Evolutionary conservation across 441 rosid species (phyloP).

Genomic region (Populus hybrid): DNA sequence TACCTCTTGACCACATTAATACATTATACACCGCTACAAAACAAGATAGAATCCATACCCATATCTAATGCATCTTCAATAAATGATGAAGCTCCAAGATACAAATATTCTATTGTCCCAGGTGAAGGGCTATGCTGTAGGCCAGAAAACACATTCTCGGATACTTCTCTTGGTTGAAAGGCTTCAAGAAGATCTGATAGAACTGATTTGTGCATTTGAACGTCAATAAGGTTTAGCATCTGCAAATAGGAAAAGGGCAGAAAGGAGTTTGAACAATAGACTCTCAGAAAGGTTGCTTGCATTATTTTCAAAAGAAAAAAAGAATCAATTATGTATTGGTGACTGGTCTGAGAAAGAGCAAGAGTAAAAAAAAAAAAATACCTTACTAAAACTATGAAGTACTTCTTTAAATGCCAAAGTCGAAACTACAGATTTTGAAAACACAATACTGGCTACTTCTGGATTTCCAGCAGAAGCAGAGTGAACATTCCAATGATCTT

Average conservation of each 20-base stretch:
- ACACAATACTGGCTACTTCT: slow-evolving; percentile 35
- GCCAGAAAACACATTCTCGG: slow-evolving; percentile 36
- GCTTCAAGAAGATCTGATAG: slow-evolving; percentile 60
- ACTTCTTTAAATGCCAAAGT: slow-evolving; percentile 57
- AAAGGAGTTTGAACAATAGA: slow-evolving; percentile 10
- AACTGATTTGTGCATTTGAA: slow-evolving; percentile 46
- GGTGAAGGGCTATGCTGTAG: slow-evolving; percentile 43
- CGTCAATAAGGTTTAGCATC: slow-evolving; percentile 57
- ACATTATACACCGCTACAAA: not conserved
- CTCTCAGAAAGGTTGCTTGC: not conserved
- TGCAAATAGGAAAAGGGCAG: slow-evolving; percentile 19
- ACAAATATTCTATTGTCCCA: slow-evolving; percentile 62
- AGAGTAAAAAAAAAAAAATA: slow-evolving; percentile 18
- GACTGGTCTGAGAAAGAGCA: not conserved
- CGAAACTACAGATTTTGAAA: slow-evolving; percentile 51
- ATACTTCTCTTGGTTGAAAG: slow-evolving; percentile 47
- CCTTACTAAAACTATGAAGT: slow-evolving; percentile 67
- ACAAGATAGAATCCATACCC: slow-evolving; percentile 34
- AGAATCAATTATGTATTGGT: not conserved
- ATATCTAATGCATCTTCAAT: slow-evolving; percentile 54
- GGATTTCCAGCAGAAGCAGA: slow-evolving; percentile 58
- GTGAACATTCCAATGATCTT: slow-evolving; percentile 60
- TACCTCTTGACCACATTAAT: not conserved
- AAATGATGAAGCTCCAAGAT: slow-evolving; percentile 59
- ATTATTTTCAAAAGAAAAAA: not conserved